Evolutionary conservation across 352 stramenopile genomes (phyloP).

Genomic region (Globisporangium abappressorium): DNA sequence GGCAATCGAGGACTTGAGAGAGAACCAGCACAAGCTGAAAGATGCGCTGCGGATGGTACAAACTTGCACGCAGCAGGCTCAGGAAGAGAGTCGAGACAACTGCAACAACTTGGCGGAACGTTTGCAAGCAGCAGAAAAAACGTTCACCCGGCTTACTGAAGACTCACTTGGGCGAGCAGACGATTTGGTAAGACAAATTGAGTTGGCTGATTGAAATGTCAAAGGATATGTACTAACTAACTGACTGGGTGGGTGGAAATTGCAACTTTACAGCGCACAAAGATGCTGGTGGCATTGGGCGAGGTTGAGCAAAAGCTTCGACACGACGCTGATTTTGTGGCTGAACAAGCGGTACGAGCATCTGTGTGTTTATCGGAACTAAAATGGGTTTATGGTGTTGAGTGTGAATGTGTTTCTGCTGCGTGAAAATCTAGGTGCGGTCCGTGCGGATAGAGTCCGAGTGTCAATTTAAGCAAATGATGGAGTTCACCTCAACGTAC

Average conservation of each 20-base stretch:
- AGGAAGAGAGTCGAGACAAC: constrained; percentile 31
- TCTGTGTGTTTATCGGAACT: not conserved
- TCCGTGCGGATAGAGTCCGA: constrained; percentile 23
- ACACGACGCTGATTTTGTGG: constrained; percentile 30
- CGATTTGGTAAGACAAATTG: constrained; percentile 36
- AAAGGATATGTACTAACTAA: not conserved
- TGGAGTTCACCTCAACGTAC: constrained; percentile 20
- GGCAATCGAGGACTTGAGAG: constrained; percentile 43
- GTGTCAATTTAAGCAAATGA: constrained; percentile 20
- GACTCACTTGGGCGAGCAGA: constrained; percentile 33
- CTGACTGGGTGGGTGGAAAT: not conserved
- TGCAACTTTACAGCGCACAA: constrained; percentile 21
- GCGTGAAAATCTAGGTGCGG: constrained; percentile 16
- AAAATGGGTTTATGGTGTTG: not conserved
- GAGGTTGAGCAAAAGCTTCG: constrained; percentile 41
- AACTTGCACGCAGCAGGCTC: constrained; percentile 35
- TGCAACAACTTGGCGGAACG: constrained; percentile 29
- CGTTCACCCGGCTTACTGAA: constrained; percentile 35
- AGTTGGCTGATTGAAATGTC: not conserved
- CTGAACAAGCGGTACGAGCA: constrained; percentile 29
- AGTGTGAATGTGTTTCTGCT: not conserved
- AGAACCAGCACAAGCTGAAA: constrained; percentile 43
- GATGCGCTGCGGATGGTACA: constrained; percentile 50
- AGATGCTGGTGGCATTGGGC: constrained; percentile 31
- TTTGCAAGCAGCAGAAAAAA: constrained; percentile 41